A percentile compares a stretch with the other conserved stretches of the same genome.
phyloP scores from a whole-genome alignment of 1,284 basidiomycete species.

The Boletus sp. region DNA sequence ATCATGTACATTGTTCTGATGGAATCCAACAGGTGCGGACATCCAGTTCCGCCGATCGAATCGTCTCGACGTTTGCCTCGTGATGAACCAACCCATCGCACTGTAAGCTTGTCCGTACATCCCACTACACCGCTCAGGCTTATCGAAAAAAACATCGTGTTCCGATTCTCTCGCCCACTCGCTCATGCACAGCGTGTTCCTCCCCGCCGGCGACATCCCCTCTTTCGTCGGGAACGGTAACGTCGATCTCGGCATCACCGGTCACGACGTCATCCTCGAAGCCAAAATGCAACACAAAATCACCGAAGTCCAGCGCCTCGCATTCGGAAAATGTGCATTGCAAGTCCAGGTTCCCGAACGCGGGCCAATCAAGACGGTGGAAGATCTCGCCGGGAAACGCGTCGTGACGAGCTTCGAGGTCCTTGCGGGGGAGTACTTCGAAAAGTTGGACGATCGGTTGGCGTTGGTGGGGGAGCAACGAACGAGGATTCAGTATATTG shows the following conservation, averaged over 20 bases:
- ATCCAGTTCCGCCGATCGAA: constrained; percentile 92
- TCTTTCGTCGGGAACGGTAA: constrained; percentile 99
- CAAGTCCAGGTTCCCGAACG: constrained; percentile 94
- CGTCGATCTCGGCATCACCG: constrained; percentile 91
- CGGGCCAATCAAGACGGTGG: constrained; percentile 66
- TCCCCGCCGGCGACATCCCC: constrained; percentile 96
- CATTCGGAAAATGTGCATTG: constrained; percentile 92
- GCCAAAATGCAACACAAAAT: constrained; percentile 76
- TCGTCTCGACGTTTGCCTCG: constrained; percentile 89
- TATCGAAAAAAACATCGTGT: neutral
- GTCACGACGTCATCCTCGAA: constrained; percentile 97
- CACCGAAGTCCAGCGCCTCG: constrained; percentile 80
- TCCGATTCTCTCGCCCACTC: constrained; percentile 3
- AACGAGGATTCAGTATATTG: constrained; percentile 93
- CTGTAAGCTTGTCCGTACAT: constrained; percentile 49
- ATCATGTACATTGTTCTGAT: neutral
- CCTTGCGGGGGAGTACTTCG: constrained; percentile 81
- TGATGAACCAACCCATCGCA: constrained; percentile 91
- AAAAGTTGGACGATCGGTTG: constrained; percentile 62
- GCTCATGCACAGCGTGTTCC: constrained; percentile 74
- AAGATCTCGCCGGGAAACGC: constrained; percentile 86
- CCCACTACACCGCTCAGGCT: neutral
- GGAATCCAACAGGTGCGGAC: constrained; percentile 73
- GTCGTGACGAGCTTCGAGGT: constrained; percentile 96
- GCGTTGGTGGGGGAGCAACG: constrained; percentile 47